phyloP scores from a whole-genome alignment of 805 yeast species.

The Ogataea pini region DNA sequence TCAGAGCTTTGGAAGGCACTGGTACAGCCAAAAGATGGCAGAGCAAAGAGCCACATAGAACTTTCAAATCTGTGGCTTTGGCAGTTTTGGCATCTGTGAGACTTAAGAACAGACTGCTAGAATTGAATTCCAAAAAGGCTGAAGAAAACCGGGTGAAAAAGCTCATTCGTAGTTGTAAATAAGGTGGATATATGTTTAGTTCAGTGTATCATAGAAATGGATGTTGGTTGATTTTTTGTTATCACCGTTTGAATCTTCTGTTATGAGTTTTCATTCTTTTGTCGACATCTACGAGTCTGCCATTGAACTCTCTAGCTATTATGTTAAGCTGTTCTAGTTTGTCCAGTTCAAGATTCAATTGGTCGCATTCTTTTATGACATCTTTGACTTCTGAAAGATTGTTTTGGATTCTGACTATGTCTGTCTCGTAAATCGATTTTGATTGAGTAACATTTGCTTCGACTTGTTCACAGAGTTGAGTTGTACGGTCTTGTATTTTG shows the following conservation, averaged over 20 bases:
- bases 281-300: slow-evolving; percentile 28
- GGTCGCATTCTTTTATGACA: slow-evolving; percentile 28
- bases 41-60: slow-evolving; percentile 18
- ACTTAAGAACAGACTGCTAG: slow-evolving; percentile 35
- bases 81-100: slow-evolving; percentile 41
- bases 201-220: slow-evolving; percentile 9
- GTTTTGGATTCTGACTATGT: slow-evolving; percentile 22
- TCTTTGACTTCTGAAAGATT: slow-evolving; percentile 22
- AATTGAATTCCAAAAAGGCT: slow-evolving; percentile 18
- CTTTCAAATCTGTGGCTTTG: slow-evolving; percentile 33
- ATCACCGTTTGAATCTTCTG: slow-evolving; percentile 14
- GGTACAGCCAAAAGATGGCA: not conserved
- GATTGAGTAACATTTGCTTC: slow-evolving; percentile 28
- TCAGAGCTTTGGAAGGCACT: slow-evolving; percentile 26
- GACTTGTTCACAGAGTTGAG: slow-evolving; percentile 37
- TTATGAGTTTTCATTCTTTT: slow-evolving; percentile 19
- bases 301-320: slow-evolving; percentile 34
- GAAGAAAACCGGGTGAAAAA: slow-evolving; percentile 23
- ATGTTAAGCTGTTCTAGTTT: slow-evolving; percentile 35
- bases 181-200: slow-evolving; percentile 16
- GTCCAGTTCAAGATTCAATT: slow-evolving; percentile 33
- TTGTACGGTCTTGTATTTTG: slow-evolving; percentile 59
- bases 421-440: slow-evolving; percentile 26
- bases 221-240: not conserved
- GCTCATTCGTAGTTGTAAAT: slow-evolving; percentile 11